Base-by-base conservation (phyloP, 1,284 basidiomycete genomes). In the Trichosporon sp. region DNA sequence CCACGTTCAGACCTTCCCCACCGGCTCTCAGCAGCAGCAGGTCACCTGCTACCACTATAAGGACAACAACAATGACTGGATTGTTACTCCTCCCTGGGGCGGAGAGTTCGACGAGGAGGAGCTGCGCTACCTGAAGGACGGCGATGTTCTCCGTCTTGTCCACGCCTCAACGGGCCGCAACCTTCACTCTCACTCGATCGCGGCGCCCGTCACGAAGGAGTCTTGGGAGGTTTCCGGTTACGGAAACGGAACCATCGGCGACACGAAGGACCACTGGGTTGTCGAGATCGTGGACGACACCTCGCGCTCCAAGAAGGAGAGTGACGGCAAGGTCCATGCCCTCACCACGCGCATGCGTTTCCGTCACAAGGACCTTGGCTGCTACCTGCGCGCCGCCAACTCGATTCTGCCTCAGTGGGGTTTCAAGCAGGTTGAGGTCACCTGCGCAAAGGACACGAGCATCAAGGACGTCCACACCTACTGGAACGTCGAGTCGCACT, bases 31-130 rank as follows among this genome's bases (percentile, higher is more conserved):
- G 69, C 95, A 99, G 81, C 96, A 98, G 79, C 97, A 99, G 83
- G 90, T 99, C 12, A 99, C 96, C 0, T 99, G 96, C 84, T 99
- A 99, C 83, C 96, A 99, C 85, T 98, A 99, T 88, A 97, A 96
- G 84, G 96, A 99, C 83, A 89, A 90, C 69, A 99, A 99, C 87
- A 99, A 99, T 84, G 88, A 98, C 66, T 99, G 93, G 90, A 78
- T 87, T 51, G 82, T 99, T 75, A 87, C 90, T 1, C 94, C 93
- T 2, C 86, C 86, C 3, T 97, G 94, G 93, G 56, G 56, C 21
- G 56, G 56, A 31, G 56, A 60, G 56, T 60, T 60, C 29, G 35
- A 66, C 25, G 88, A 91, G 60, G 89, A 90, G 70, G 80, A 80
- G 11, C 83, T 96, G 56, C 86, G 86, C 42, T 96, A 86, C 86